Percentiles rank a stretch among this genome's conserved stretches.
Conservation (phyloP, 2,329 filamentous ascomycete species). For the Curvularia lunata region DNA sequence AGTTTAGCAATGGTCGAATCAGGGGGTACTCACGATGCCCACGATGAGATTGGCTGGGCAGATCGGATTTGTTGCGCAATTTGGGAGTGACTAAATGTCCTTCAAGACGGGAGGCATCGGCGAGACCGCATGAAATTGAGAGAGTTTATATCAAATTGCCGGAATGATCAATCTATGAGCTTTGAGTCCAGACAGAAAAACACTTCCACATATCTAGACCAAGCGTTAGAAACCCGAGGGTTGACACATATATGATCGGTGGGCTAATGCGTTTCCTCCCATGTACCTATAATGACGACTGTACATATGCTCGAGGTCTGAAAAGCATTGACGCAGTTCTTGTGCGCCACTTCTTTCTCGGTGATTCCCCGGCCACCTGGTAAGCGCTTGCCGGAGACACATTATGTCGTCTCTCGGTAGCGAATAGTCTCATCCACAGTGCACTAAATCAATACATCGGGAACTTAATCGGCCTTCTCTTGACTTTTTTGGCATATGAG, state of each 20-base stretch:
- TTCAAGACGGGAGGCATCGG: not conserved
- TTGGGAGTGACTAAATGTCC: not conserved
- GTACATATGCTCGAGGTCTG: not conserved
- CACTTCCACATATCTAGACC: not conserved
- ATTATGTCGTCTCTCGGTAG: not conserved
- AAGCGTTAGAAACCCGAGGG: not conserved
- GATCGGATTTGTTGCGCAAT: not conserved
- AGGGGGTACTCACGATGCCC: not conserved
- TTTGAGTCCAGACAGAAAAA: not conserved
- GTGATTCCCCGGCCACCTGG: not conserved
- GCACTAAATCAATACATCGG: not conserved
- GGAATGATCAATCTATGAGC: not conserved
- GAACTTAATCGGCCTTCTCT: not conserved
- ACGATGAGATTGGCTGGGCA: not conserved
- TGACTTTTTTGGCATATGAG: not conserved
- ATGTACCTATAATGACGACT: not conserved
- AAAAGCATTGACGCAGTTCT: not conserved
- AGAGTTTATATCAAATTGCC: not conserved
- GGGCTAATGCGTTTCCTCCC: not conserved
- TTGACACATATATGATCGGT: not conserved
- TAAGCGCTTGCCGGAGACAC: not conserved
- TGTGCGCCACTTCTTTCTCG: not conserved
- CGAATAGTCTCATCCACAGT: not conserved
- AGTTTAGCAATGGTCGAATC: too few relatives aligned
- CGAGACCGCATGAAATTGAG: not conserved